phyloP scores from a whole-genome alignment of 257 asterid species.

The Solanum chiquidenum region DNA sequence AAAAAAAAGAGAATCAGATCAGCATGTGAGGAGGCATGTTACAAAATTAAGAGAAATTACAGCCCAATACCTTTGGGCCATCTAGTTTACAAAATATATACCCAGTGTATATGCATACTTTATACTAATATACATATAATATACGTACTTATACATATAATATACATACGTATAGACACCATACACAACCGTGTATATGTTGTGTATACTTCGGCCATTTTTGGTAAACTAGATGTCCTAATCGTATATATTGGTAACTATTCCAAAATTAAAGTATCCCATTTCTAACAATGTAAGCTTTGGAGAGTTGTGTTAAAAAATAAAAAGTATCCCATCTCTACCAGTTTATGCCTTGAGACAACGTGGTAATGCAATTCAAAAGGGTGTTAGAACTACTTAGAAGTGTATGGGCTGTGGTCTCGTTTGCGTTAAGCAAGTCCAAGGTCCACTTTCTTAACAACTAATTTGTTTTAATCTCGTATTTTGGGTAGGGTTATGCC shows the following conservation, averaged over 20 bases:
- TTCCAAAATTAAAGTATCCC: not conserved
- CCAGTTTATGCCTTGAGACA: not conserved
- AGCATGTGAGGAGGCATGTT: not conserved
- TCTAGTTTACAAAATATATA: not conserved
- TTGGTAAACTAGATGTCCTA: not conserved
- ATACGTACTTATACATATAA: not conserved
- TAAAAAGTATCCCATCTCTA: not conserved
- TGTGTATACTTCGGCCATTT: too few species aligned
- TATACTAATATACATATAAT: not conserved
- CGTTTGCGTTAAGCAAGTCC: not conserved
- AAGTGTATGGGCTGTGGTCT: not conserved
- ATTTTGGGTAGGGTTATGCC: not conserved
- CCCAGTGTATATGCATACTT: not conserved
- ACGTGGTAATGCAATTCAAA: not conserved
- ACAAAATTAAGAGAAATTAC: not conserved
- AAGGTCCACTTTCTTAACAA: not conserved
- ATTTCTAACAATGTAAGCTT: not conserved
- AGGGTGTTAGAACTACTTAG: not conserved
- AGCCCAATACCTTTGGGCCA: not conserved
- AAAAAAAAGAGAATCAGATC: not conserved
- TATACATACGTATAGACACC: not conserved
- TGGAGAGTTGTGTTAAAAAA: not conserved
- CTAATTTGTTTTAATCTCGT: not conserved
- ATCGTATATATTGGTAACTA: not conserved
- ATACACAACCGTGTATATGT: not conserved